Percentiles rank a stretch among this genome's conserved stretches.
phyloP scores from a whole-genome alignment of 2,329 filamentous ascomycete genomes.

The Claviceps digitariae region DNA sequence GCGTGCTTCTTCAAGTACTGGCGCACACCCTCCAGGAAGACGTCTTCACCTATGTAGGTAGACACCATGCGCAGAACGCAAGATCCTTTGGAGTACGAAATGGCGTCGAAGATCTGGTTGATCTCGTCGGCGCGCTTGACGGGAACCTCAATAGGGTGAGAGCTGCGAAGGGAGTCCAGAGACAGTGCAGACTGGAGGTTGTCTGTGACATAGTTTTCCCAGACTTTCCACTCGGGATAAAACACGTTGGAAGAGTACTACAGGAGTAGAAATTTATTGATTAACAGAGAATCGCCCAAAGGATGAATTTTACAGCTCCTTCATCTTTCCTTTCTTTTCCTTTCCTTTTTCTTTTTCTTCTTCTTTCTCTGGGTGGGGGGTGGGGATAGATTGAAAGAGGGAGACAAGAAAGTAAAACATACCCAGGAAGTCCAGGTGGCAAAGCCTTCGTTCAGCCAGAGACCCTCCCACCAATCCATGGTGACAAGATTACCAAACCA shows the following conservation, averaged over 20 bases:
- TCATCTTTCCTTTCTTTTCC: not conserved
- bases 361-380: too few species aligned
- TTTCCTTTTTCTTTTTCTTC: too few species aligned
- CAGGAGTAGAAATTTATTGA: not conserved
- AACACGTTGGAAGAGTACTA: constrained; percentile 82
- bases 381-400: too few species aligned
- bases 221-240: constrained; percentile 97
- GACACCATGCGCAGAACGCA: constrained; percentile 96
- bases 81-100: constrained; percentile 94
- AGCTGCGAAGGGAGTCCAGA: constrained; percentile 83
- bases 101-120: constrained; percentile 96
- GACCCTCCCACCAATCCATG: constrained; percentile 97
- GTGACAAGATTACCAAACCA: constrained; percentile 98
- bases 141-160: constrained; percentile 90
- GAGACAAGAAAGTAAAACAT: not conserved
- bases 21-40: constrained; percentile 83
- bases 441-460: constrained; percentile 94
- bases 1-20: constrained; percentile 90
- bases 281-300: not conserved
- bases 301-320: too few species aligned
- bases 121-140: constrained; percentile 93
- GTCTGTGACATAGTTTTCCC: constrained; percentile 89
- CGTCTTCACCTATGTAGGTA: constrained; percentile 82
- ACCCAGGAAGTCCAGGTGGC: constrained; percentile 36
- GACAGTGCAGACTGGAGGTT: constrained; percentile 78